Base-by-base conservation (phyloP, 768 basidiomycete species). In the Lactarius sp. region DNA sequence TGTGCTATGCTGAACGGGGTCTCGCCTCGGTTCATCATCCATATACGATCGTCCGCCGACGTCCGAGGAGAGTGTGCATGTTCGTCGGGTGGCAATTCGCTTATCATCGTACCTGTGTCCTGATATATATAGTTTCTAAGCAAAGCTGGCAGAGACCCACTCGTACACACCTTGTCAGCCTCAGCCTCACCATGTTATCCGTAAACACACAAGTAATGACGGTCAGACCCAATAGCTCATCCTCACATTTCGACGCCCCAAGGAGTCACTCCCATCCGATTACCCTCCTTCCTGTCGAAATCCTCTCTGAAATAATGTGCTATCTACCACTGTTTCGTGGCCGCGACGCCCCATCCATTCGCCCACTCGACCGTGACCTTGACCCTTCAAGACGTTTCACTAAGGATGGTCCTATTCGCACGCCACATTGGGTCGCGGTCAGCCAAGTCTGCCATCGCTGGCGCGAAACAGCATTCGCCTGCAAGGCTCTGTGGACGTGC, bases 391-490 rank as follows among this genome's bases (percentile, higher is more conserved):
- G 42, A 12, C 16, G 22, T n/a, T 65, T 44, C 59, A 65, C 64
- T 3, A 47, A 2, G 41, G 18, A 60, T 9, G 49, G 59, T 7
- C 64, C 64, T 54, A 60, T 65, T 41, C 64, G 64, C 42, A 65
- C 64, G 20, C 64, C 64, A 31, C 64, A 65, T 52, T 66, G 65
- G 65, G 58, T 66, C 13, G 65, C 65, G 0, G 65, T 66, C 8
- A 64, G 62, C 13, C 62, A 66, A 12, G 65, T 66, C 46, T 64
- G 65, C 36, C 53, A 34, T 54, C 57, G 33, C 14, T 66, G 65
- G 65, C 62, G 65, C 4, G 53, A 66, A 33, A 53, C 56, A 14
- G 65, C 65, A 12, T 37, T 66, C 37, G 51, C 18, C 13, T 66
- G 62, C 42, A 64, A 54, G 46, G 56, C 53, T 13, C 44, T 65